Conservation (phyloP, 495 filamentous ascomycete genomes). For the Penicillium paradoxum region DNA sequence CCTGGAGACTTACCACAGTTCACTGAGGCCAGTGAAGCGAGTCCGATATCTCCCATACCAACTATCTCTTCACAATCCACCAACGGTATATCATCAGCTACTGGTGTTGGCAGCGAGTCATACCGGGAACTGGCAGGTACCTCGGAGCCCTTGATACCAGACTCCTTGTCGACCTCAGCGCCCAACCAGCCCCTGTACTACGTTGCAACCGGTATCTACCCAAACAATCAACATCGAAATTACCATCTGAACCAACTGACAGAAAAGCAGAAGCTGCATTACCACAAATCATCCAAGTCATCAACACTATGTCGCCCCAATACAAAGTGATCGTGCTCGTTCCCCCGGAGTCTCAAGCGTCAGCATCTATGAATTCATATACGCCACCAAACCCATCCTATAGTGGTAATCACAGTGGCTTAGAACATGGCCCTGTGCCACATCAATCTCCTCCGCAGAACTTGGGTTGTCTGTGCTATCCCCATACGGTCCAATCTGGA, state of each 20-base stretch:
- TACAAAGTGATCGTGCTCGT: slow-evolving; percentile 19
- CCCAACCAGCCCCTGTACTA: slow-evolving; percentile 18
- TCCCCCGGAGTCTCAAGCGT: slow-evolving; percentile 1
- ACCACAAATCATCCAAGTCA: slow-evolving; percentile 19
- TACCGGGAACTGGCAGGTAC: neutral
- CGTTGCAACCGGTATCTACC: slow-evolving; percentile 16
- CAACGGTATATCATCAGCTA: neutral
- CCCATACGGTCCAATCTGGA: neutral
- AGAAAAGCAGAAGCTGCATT: slow-evolving; percentile 12
- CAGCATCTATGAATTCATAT: neutral
- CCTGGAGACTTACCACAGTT: neutral
- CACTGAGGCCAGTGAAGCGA: neutral
- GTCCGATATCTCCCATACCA: neutral
- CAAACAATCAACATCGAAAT: neutral
- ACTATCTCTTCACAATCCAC: neutral
- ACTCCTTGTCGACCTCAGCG: neutral
- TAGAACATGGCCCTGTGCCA: neutral
- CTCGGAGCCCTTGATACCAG: neutral
- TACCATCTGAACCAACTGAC: neutral
- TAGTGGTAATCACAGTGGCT: neutral
- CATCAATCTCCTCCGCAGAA: neutral
- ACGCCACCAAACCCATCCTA: neutral
- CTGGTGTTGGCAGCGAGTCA: neutral
- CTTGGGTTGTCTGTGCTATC: slow-evolving; percentile 4
- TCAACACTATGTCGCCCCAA: slow-evolving; percentile 14